phyloP scores from a whole-genome alignment of 1,139 yeast species.

The Candida freyschussii region DNA sequence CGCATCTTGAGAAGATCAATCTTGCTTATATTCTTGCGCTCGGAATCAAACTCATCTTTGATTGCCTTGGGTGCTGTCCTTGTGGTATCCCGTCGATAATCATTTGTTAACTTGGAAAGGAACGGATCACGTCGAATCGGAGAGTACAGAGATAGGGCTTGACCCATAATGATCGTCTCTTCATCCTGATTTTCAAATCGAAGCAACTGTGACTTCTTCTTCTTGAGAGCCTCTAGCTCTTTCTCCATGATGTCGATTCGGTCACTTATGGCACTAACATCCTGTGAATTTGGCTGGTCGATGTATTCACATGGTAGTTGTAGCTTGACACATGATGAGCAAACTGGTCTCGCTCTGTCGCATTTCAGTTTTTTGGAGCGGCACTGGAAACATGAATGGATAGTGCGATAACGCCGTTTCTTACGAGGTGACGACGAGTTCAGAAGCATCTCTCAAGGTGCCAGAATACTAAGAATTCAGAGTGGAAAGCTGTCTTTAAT shows the following conservation, averaged over 20 bases:
- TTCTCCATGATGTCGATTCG: conserved; percentile 9
- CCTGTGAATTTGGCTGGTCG: conserved; percentile 3
- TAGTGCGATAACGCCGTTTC: conserved; percentile 11
- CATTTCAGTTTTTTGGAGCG: conserved; percentile 11
- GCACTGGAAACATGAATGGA: conserved; percentile 14
- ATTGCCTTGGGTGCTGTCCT: conserved; percentile 1
- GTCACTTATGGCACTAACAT: conserved; percentile 9
- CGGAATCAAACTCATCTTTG: conserved; percentile 6
- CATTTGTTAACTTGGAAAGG: conserved; percentile 5
- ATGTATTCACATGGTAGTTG: conserved; percentile 8
- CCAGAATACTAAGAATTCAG: too few species aligned
- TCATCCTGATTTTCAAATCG: conserved; percentile 4
- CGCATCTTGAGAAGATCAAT: conserved; percentile 3
- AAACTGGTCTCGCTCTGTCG: conserved; percentile 8
- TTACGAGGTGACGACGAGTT: too few species aligned
- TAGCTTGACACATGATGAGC: conserved; percentile 9
- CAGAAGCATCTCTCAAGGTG: too few species aligned
- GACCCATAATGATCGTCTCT: conserved; percentile 7
- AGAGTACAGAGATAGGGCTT: conserved; percentile 7
- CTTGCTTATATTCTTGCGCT: conserved; percentile 2
- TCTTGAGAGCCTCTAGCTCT: conserved; percentile 7
- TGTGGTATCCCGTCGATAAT: conserved; percentile 2
- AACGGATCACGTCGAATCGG: conserved; percentile 7
- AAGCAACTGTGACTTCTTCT: conserved; percentile 2
- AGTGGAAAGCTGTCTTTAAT: too few species aligned